Evolutionary conservation across 495 filamentous ascomycete species (phyloP).

Genomic region (Recurvomyces mirabilis): DNA sequence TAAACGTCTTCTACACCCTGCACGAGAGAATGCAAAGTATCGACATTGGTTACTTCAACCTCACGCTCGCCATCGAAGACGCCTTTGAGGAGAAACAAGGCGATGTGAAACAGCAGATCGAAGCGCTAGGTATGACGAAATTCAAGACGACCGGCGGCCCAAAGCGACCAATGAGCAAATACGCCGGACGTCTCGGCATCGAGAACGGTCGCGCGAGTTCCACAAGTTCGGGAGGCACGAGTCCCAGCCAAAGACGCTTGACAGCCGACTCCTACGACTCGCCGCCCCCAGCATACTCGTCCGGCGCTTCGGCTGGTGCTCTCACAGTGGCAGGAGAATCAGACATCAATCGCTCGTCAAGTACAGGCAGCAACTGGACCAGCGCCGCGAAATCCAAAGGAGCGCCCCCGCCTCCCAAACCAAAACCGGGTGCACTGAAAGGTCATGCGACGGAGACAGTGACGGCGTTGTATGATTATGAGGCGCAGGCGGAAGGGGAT

Average conservation of each 20-base stretch:
- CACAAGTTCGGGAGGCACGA: constrained; percentile 23
- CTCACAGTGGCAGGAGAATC: constrained; percentile 28
- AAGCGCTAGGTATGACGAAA: constrained; percentile 69
- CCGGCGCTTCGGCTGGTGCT: constrained; percentile 17
- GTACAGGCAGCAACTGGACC: constrained; percentile 45
- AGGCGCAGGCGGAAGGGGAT: constrained; percentile 90
- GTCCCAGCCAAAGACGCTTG: constrained; percentile 20
- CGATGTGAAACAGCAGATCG: constrained; percentile 68
- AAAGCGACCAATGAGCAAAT: constrained; percentile 42
- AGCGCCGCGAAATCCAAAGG: constrained; percentile 67
- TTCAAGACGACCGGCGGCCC: constrained; percentile 75
- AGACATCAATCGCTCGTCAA: constrained; percentile 39
- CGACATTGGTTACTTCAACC: constrained; percentile 94
- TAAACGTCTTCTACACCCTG: constrained; percentile 98
- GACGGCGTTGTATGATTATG: constrained; percentile 67
- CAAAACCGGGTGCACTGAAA: constrained; percentile 68
- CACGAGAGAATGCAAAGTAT: constrained; percentile 96
- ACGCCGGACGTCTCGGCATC: constrained; percentile 33
- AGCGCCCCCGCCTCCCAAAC: constrained; percentile 82
- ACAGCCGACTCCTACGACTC: constrained; percentile 45
- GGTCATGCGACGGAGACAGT: constrained; percentile 60
- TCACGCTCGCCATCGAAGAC: constrained; percentile 78
- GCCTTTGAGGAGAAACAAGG: constrained; percentile 82
- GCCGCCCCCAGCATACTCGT: constrained; percentile 60
- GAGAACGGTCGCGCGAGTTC: constrained; percentile 5